Base-by-base conservation (phyloP, 106 monocot genomes). In the Apostasia ramifera region DNA sequence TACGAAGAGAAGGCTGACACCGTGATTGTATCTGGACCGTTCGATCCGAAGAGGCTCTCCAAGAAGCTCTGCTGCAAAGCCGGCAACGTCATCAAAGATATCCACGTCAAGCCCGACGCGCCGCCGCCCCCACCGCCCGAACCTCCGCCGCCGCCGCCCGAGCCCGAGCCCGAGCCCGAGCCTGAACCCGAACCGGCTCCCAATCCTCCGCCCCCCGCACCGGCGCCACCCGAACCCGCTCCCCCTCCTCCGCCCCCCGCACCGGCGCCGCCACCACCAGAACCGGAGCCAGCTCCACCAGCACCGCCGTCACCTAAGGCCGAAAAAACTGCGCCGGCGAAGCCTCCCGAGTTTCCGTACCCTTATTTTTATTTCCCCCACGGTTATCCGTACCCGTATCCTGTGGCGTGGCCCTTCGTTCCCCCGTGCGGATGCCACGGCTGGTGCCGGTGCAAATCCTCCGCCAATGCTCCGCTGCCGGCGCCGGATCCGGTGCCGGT, bases 11-110 rank as follows among this genome's bases (percentile, higher is more conserved):
- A 80, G 80, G 68, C 68, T 47, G 66, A 61, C 71, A 61, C 43
- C 3, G 83, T 87, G 68, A 77, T 59, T 42, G n/a, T 87, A 40
- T 52, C 73, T 44, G 70, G 70, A 1, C 58, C 45, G 3, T 70
- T 70, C 58, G 87, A 80, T 48, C 79, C 86, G 2, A 47, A 82
- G 26, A 67, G 50, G 37, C 72, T 87, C 48, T 4, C 48, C 60
- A 80, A 73, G 55, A 87, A 81, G 83, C 80, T 87, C 44, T 71
- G 75, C 57, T 83, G 80, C 80, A 75, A 71, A 44, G 82, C 79
- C 39, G 74, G 80, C 82, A 80, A 82, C 45, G 67, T 86, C 63
- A 86, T 86, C 76, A 82, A 80, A 49, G 79, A 82, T 54, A 77
- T 82, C 50, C 71, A 77, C n/a, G 74, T 86, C 66, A 52, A 60